phyloP scores from a whole-genome alignment of 805 yeast genomes.

The Lachancea nothofagi region DNA sequence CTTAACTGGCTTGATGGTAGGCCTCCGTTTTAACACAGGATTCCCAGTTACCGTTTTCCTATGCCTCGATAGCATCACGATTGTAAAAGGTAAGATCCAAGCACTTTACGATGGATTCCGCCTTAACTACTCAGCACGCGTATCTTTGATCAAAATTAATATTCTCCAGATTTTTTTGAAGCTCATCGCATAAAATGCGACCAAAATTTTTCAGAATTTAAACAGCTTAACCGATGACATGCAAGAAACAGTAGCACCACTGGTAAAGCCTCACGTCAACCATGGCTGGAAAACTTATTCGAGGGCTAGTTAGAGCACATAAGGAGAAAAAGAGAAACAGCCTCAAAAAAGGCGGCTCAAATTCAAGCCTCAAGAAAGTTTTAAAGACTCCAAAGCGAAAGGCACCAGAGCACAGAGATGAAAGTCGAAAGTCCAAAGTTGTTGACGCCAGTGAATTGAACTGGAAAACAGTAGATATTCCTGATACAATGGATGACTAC shows the following conservation, averaged over 20 bases:
- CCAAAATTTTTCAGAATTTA: conserved; percentile 2
- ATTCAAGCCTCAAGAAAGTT: conserved; percentile 4
- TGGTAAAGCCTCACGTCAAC: not conserved
- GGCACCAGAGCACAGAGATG: conserved; percentile 2
- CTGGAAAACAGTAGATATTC: conserved; percentile 82
- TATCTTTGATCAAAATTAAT: not conserved
- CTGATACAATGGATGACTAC: conserved; percentile 78
- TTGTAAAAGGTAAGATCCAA: too few species aligned
- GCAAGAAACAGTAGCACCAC: not conserved
- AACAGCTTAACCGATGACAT: not conserved
- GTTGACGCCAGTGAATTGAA: conserved; percentile 47
- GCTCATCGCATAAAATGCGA: conserved; percentile 6
- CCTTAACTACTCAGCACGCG: not conserved
- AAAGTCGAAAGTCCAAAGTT: not conserved
- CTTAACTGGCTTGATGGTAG: conserved; percentile 59
- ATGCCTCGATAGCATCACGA: conserved; percentile 17
- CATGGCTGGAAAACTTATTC: conserved; percentile 2
- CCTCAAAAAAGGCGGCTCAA: not conserved
- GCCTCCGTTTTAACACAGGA: conserved; percentile 31
- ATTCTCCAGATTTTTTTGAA: conserved; percentile 2
- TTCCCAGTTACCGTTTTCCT: conserved; percentile 34
- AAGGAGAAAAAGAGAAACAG: not conserved
- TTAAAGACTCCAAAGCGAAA: conserved; percentile 1
- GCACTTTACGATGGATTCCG: not conserved
- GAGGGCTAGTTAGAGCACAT: not conserved